Percentiles rank a stretch among this genome's conserved stretches.
Conservation (phyloP, 2,329 filamentous ascomycete species). For the Venturiaceae sp. region DNA sequence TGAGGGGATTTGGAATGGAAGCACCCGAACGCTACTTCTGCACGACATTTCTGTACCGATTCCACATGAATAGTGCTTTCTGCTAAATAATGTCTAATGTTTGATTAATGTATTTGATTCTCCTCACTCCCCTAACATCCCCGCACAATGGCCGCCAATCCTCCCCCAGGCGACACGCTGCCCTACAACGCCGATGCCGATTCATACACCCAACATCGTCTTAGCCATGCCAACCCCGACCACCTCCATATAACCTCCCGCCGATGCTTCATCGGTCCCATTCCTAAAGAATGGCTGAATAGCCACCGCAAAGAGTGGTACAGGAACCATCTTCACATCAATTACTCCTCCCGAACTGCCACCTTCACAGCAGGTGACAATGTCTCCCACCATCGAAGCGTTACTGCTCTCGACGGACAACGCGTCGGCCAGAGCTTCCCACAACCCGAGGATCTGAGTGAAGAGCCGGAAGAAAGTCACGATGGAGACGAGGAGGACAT, state of each 20-base stretch:
- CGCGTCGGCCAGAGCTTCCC: constrained; percentile 24
- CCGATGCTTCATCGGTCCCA: constrained; percentile 56
- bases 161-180: background rate
- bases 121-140: background rate
- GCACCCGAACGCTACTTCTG: too few relatives aligned
- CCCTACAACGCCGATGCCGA: constrained; percentile 19
- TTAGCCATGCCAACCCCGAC: constrained; percentile 52
- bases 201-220: constrained; percentile 44
- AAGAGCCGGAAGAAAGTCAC: constrained; percentile 17
- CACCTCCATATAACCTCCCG: constrained; percentile 53
- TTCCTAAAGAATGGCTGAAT: constrained; percentile 55
- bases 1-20: too few relatives aligned
- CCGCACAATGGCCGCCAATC: background rate
- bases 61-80: too few relatives aligned
- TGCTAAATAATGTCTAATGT: constrained; percentile 1
- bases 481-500: constrained; percentile 8
- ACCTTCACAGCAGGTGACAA: constrained; percentile 43
- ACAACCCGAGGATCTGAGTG: constrained; percentile 24
- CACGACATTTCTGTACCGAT: too few relatives aligned
- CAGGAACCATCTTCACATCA: constrained; percentile 36
- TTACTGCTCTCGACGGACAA: constrained; percentile 27
- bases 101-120: background rate
- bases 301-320: constrained; percentile 56
- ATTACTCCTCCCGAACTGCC: constrained; percentile 31
- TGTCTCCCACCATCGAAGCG: constrained; percentile 31